Base-by-base conservation (phyloP, 768 basidiomycete genomes). In the Lyophyllum semitale region DNA sequence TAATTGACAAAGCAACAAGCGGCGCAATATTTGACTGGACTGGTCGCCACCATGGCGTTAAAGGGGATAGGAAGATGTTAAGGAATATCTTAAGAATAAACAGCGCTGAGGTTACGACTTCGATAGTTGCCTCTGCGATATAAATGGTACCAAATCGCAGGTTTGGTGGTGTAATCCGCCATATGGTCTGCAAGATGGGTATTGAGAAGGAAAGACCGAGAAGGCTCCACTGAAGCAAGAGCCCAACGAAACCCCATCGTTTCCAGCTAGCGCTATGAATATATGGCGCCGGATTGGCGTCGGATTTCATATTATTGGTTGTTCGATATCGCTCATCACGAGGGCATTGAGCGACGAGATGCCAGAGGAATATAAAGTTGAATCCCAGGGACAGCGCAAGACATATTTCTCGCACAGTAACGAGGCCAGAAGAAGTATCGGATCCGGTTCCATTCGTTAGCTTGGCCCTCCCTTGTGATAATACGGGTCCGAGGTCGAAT, bases 331-430 rank as follows among this genome's bases (percentile, higher is more conserved):
- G 66, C 17, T 80, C 82, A 55, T 70, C 76, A 30, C 66, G 67
- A n/a, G 88, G 85, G 46, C 84, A 77, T 54, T 76, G 75, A 15
- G 82, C 78, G 38, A 87, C 84, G 55, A 85, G 81, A 35, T 70
- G 71, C 90, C 90, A 92, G 58, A 84, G 84, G 63, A 84, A 90
- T 15, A 91, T 63, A 63, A 84, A 84, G 33, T 85, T 78, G 40
- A 83, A 71, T 4, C 84, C 84, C 40, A 80, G 65, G 9, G 88
- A 81, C 20, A 89, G 60, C 11, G 84, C 74, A 55, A 85, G 74
- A 46, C 79, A 71, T 26, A 85, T 71, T 65, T 91, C 90, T 33
- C 88, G 83, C 4, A 80, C 68, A 48, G 73, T 75, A 29, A 81
- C 69, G 33, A 84, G 72, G 13, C 71, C 76, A 8, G 65, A 57